phyloP scores from a whole-genome alignment of 2,329 filamentous ascomycete species.

The Paraphoma chrysanthemicola region DNA sequence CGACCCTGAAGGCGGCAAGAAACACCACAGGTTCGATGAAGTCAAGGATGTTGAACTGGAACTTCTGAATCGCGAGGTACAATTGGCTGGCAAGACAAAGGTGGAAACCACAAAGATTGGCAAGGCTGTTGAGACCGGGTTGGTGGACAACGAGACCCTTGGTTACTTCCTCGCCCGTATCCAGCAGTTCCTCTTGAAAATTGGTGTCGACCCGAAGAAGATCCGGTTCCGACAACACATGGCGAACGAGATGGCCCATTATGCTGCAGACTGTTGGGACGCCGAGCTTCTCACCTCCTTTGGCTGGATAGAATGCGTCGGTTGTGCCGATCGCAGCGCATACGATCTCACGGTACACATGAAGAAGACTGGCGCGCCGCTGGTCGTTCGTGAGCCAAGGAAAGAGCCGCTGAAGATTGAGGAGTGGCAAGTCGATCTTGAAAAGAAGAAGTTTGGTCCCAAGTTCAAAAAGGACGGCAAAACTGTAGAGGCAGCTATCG shows the following conservation, averaged over 20 bases:
- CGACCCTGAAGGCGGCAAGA: constrained; percentile 93
- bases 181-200: constrained; percentile 84
- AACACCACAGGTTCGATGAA: constrained; percentile 85
- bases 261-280: constrained; percentile 97
- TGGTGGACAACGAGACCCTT: constrained; percentile 96
- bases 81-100: constrained; percentile 83
- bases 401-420: constrained; percentile 80
- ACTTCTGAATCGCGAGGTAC: constrained; percentile 83
- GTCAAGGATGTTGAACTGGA: constrained; percentile 84
- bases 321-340: constrained; percentile 92
- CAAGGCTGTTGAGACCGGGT: constrained; percentile 79
- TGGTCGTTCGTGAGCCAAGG: constrained; percentile 83
- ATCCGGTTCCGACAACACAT: constrained; percentile 98
- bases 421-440: constrained; percentile 85
- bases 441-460: constrained; percentile 96
- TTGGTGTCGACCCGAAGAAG: constrained; percentile 87
- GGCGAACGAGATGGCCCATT: constrained; percentile 89
- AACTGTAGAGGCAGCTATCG: constrained; percentile 79
- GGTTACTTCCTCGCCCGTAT: constrained; percentile 97
- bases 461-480: constrained; percentile 91
- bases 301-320: constrained; percentile 98
- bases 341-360: constrained; percentile 93
- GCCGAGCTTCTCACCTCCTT: constrained; percentile 89
- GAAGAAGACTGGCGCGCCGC: constrained; percentile 86
- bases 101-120: constrained; percentile 79